Conservation (phyloP, 257 asterid species). For the Ballota nigra region DNA sequence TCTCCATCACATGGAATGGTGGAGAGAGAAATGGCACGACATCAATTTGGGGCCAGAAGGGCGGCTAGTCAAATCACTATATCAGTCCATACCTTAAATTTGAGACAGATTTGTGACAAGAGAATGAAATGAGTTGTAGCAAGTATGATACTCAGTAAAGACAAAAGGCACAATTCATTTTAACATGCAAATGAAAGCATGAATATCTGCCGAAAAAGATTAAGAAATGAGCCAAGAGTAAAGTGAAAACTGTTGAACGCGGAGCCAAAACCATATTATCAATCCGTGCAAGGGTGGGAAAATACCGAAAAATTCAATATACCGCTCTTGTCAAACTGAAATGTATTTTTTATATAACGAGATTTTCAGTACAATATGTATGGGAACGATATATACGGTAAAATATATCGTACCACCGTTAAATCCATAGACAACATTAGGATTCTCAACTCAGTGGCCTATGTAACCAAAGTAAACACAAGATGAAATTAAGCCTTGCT, state of each 20-base stretch:
- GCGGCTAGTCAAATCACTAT: not conserved
- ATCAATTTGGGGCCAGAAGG: not conserved
- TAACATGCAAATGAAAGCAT: not conserved
- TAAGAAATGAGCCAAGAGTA: too few species aligned
- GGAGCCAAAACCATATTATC: not conserved
- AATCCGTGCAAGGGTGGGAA: too few species aligned
- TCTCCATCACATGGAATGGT: not conserved
- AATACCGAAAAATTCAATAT: too few species aligned
- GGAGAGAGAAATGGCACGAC: not conserved
- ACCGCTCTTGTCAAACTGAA: too few species aligned
- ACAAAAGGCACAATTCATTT: not conserved
- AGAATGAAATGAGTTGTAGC: not conserved
- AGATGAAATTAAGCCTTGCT: not conserved
- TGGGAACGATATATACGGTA: too few species aligned
- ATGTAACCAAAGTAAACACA: too few species aligned
- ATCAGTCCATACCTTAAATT: not conserved
- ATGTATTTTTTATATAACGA: too few species aligned
- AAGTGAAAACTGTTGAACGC: not conserved
- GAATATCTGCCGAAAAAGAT: not conserved
- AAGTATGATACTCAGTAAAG: too few species aligned
- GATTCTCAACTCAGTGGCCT: too few species aligned
- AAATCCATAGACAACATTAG: too few species aligned
- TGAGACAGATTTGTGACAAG: not conserved
- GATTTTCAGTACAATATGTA: too few species aligned
- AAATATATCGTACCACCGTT: too few species aligned